These are phyloP conservation scores for Ceratorhiza oryzae-sativae DNA, from an alignment of 1,284 basidiomycete genomes.

Conservation along the genomic window DNA sequence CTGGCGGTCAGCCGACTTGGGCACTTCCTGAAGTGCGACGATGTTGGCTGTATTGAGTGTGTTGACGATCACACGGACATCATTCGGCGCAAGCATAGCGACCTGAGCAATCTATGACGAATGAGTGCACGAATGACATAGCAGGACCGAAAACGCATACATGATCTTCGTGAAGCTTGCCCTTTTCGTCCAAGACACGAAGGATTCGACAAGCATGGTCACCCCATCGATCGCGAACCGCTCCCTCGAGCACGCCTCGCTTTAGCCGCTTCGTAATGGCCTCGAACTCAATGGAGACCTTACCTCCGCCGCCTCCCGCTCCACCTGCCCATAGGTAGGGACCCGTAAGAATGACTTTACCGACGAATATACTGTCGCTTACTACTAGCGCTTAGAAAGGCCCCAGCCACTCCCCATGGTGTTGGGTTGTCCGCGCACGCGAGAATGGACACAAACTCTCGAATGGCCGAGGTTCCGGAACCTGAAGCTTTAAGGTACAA, in stretches of 20 bases:
- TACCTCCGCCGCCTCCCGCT: slow-evolving; percentile 60
- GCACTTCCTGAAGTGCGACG: slow-evolving; percentile 89
- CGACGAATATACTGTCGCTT: slow-evolving; percentile 44
- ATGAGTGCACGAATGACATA: slow-evolving; percentile 4
- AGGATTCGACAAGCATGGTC: slow-evolving; percentile 85
- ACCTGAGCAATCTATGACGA: slow-evolving; percentile 83
- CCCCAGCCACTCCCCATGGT: slow-evolving; percentile 63
- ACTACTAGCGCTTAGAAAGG: slow-evolving; percentile 47
- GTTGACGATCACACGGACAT: slow-evolving; percentile 82
- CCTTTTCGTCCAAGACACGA: slow-evolving; percentile 80
- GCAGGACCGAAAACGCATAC: slow-evolving; percentile 54
- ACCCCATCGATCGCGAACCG: slow-evolving; percentile 87
- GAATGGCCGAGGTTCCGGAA: slow-evolving; percentile 59
- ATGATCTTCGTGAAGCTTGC: slow-evolving; percentile 97
- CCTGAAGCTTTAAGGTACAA: slow-evolving; percentile 47
- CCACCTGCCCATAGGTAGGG: slow-evolving; percentile 69
- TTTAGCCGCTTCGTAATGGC: slow-evolving; percentile 75
- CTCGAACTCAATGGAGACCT: slow-evolving; percentile 84
- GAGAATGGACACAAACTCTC: slow-evolving; percentile 79
- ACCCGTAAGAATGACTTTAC: slow-evolving; percentile 40
- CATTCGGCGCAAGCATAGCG: slow-evolving; percentile 89
- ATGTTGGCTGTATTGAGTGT: slow-evolving; percentile 80
- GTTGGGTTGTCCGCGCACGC: slow-evolving; percentile 83
- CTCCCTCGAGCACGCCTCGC: slow-evolving; percentile 76
- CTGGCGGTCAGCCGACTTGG: slow-evolving; percentile 85